These are phyloP conservation scores for Glaciozyma martinii DNA, from an alignment of 768 basidiomycete species.

Conservation along the genomic window DNA sequence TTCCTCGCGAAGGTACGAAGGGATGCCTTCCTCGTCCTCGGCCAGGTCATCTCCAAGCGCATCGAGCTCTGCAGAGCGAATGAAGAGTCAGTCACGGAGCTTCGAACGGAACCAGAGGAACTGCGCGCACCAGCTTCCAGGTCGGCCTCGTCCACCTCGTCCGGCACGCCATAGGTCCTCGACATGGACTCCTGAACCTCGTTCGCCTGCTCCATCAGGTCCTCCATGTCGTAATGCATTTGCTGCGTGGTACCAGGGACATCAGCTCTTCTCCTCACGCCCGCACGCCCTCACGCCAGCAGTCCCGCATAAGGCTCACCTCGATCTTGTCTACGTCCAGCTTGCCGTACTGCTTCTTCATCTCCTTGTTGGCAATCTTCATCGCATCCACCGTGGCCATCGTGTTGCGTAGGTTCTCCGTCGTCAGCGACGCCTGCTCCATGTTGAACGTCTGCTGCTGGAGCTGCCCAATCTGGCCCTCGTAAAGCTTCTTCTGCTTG, in stretches of 20 bases:
- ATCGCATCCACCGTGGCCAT: conserved; percentile 98
- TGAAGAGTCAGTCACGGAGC: neutral
- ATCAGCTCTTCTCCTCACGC: neutral
- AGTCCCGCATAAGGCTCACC: neutral
- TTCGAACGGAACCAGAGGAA: too few relatives aligned
- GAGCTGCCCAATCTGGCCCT: conserved; percentile 78
- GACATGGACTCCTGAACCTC: conserved; percentile 93
- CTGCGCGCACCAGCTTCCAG: conserved; percentile 70
- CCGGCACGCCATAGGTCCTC: conserved; percentile 89
- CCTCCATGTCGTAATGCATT: conserved; percentile 98
- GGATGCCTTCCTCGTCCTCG: conserved; percentile 71
- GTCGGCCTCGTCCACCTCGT: conserved; percentile 95
- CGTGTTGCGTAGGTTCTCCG: conserved; percentile 96
- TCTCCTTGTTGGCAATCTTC: conserved; percentile 89
- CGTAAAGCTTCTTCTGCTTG: conserved; percentile 91
- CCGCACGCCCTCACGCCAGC: neutral
- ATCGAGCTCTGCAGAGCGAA: conserved; percentile 64
- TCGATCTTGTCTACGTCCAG: conserved; percentile 54
- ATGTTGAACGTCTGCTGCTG: conserved; percentile 96
- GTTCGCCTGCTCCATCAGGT: conserved; percentile 89
- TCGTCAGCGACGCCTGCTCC: conserved; percentile 88
- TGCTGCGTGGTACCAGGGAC: conserved; percentile 46
- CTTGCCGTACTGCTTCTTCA: conserved; percentile 94
- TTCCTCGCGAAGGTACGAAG: conserved; percentile 62
- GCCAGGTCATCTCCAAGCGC: conserved; percentile 68